Evolutionary conservation across 441 rosid genomes (phyloP).

Genomic region (Lepidium campestre): DNA sequence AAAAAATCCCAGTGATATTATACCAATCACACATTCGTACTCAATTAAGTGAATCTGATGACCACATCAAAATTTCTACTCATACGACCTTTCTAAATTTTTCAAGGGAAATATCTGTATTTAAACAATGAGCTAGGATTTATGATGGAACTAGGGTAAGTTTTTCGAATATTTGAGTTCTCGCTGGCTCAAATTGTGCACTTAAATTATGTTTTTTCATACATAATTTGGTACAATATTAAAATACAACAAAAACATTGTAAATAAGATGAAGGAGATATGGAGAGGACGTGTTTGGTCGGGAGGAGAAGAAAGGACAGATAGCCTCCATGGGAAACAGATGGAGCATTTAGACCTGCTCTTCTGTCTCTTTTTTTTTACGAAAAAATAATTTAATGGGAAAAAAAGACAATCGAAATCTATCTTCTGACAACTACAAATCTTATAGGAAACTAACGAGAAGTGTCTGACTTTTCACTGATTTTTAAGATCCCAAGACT

Average conservation of each 20-base stretch:
- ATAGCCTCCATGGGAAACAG: constrained; percentile 22
- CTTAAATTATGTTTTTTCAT: too few relatives aligned
- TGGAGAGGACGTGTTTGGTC: constrained; percentile 27
- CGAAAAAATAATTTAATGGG: not conserved
- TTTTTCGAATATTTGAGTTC: too few relatives aligned
- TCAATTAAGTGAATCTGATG: not conserved
- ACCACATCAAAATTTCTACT: too few relatives aligned
- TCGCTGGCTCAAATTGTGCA: too few relatives aligned
- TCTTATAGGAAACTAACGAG: constrained; percentile 26
- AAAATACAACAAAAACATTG: not conserved
- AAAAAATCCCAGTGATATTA: not conserved
- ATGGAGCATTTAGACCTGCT: constrained; percentile 16
- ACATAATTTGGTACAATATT: too few relatives aligned
- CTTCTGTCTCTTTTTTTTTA: not conserved
- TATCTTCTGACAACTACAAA: constrained; percentile 21
- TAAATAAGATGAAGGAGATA: not conserved
- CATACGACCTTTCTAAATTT: too few relatives aligned
- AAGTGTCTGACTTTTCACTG: constrained; percentile 7
- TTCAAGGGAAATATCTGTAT: too few relatives aligned
- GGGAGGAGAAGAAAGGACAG: constrained; percentile 29
- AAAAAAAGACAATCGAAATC: not conserved
- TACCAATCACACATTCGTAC: not conserved
- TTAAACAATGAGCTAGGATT: too few relatives aligned
- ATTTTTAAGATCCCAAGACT: constrained; percentile 19
- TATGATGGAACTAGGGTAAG: too few relatives aligned